Conservation (phyloP, 768 basidiomycete genomes). For the Asterophora parasitica region DNA sequence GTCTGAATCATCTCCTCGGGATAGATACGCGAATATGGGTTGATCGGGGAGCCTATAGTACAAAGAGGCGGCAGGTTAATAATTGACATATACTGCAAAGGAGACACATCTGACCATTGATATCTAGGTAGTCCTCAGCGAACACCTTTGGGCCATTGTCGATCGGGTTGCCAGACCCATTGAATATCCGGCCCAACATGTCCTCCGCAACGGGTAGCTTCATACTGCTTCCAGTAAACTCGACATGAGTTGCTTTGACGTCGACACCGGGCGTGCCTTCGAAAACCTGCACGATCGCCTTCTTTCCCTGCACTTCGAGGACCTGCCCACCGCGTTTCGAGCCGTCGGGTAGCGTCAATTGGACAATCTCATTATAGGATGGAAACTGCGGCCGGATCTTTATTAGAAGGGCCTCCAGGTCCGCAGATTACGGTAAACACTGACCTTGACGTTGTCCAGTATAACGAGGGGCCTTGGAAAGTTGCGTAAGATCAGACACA, state of each 20-base stretch:
- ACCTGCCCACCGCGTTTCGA: slow-evolving; percentile 95
- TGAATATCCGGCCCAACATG: slow-evolving; percentile 99
- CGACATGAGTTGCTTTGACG: slow-evolving; percentile 95
- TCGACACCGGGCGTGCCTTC: slow-evolving; percentile 98
- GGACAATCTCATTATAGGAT: slow-evolving; percentile 97
- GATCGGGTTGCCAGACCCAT: slow-evolving; percentile 96
- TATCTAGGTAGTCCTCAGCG: slow-evolving; percentile 98
- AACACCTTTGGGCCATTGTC: slow-evolving; percentile 99
- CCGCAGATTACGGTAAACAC: slow-evolving; percentile 17
- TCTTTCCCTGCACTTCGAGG: slow-evolving; percentile 96
- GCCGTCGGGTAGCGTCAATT: slow-evolving; percentile 92
- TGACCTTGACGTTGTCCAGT: slow-evolving; percentile 95
- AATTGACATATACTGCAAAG: slow-evolving; percentile 10
- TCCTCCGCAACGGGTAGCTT: slow-evolving; percentile 98
- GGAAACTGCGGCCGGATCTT: slow-evolving; percentile 60
- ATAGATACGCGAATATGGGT: slow-evolving; percentile 96
- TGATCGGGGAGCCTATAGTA: slow-evolving; percentile 86
- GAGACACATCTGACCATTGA: slow-evolving; percentile 68
- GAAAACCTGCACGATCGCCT: slow-evolving; percentile 98
- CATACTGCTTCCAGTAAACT: slow-evolving; percentile 98
- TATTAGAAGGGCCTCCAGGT: slow-evolving; percentile 1
- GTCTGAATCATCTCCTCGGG: slow-evolving; percentile 99
- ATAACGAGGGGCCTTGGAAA: slow-evolving; percentile 81
- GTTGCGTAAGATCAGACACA: slow-evolving; percentile 8
- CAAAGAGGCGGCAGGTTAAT: slow-evolving; percentile 6